Conservation (phyloP, 1,139 yeast genomes). For the Suhomyces yuchorum region DNA sequence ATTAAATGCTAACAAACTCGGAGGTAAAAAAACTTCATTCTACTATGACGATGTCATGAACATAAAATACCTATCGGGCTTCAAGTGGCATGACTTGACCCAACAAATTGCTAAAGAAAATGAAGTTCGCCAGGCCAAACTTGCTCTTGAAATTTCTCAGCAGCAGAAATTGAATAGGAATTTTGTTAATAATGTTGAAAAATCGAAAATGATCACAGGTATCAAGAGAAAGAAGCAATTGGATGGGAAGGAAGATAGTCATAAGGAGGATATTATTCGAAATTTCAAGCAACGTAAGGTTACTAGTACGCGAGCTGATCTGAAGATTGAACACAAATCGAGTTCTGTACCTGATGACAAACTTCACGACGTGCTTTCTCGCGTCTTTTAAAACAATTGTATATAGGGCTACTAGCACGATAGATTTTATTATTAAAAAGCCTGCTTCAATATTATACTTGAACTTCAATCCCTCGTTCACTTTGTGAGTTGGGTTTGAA, state of each 20-base stretch:
- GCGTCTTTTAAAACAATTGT: constrained; percentile 22
- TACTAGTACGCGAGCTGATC: constrained; percentile 66
- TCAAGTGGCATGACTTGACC: constrained; percentile 94
- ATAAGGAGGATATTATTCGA: constrained; percentile 43
- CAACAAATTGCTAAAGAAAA: constrained; percentile 92
- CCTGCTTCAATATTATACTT: too few species aligned
- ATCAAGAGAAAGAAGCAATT: constrained; percentile 58
- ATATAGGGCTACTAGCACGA: not conserved
- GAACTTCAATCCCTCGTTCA: too few species aligned
- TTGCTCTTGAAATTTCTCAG: constrained; percentile 85
- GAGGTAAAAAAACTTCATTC: constrained; percentile 91
- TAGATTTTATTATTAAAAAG: too few species aligned
- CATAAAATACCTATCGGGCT: constrained; percentile 83
- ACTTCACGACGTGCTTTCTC: constrained; percentile 49
- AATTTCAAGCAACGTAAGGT: constrained; percentile 65
- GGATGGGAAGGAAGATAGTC: constrained; percentile 21
- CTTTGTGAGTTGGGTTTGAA: not conserved
- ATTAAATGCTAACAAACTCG: constrained; percentile 83
- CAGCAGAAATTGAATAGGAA: constrained; percentile 85
- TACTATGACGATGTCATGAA: constrained; percentile 94
- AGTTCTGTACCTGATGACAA: constrained; percentile 45
- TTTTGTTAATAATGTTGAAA: constrained; percentile 81
- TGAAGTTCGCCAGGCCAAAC: constrained; percentile 83
- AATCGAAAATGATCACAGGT: constrained; percentile 74
- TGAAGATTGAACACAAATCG: constrained; percentile 50